Evolutionary conservation across 1,284 basidiomycete genomes (phyloP).

Genomic region (Exobasidium rhododendri): DNA sequence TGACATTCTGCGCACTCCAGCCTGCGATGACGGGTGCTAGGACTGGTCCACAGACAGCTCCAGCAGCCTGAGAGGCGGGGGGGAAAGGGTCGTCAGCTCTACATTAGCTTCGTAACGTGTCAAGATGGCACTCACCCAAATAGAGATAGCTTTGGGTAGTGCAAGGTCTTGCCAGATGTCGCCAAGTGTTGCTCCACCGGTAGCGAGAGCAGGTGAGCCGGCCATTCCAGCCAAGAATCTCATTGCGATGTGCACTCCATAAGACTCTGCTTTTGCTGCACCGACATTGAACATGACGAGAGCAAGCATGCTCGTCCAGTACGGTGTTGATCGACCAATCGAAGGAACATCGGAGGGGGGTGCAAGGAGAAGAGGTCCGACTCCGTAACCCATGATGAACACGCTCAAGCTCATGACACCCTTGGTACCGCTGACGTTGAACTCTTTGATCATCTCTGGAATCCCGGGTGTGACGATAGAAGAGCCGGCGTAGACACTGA

Average conservation of each 20-base stretch:
- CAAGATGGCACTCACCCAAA: too few species aligned
- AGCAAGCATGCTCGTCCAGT: constrained; percentile 19
- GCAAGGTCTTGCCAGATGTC: constrained; percentile 25
- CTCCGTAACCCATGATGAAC: constrained; percentile 30
- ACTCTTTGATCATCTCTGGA: constrained; percentile 18
- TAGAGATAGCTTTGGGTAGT: constrained; percentile 21
- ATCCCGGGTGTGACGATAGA: constrained; percentile 27
- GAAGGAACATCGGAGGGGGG: constrained; percentile 50
- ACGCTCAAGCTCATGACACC: constrained; percentile 10
- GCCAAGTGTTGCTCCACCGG: constrained; percentile 40
- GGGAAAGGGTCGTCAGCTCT: too few species aligned
- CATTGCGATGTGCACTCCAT: constrained; percentile 29
- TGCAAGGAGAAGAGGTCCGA: constrained; percentile 45
- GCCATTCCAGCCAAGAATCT: constrained; percentile 37
- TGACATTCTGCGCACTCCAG: constrained; percentile 24
- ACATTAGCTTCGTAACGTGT: too few species aligned
- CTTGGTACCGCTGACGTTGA: constrained; percentile 14
- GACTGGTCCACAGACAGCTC: constrained; percentile 32
- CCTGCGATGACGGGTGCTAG: constrained; percentile 41
- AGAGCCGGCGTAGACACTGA: constrained; percentile 63
- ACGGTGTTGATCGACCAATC: constrained; percentile 35
- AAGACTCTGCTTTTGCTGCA: constrained; percentile 20
- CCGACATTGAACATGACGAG: constrained; percentile 34
- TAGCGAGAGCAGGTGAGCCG: constrained; percentile 39
- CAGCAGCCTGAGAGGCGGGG: too few species aligned